phyloP scores from a whole-genome alignment of 1,139 yeast genomes.

The Geotrichum reessii region DNA sequence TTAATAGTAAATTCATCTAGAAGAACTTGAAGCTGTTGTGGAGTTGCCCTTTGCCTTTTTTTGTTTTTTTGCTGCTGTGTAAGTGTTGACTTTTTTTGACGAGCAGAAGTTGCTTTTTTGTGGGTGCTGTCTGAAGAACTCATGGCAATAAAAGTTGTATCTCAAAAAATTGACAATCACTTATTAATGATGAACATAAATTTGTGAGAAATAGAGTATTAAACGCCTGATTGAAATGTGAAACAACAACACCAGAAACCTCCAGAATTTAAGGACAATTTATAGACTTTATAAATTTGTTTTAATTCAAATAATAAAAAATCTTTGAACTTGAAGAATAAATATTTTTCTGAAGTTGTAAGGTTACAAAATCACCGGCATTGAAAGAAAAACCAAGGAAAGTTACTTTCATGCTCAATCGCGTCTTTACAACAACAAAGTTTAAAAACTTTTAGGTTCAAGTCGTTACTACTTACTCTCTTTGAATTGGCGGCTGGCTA shows the following conservation, averaged over 20 bases:
- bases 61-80: slow-evolving; percentile 41
- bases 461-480: not conserved
- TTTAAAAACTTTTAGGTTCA: not conserved
- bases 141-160: slow-evolving; percentile 3
- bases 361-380: not conserved
- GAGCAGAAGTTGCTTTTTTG: slow-evolving; percentile 4
- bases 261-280: not conserved
- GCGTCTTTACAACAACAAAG: not conserved
- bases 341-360: not conserved
- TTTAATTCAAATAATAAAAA: not conserved
- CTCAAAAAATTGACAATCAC: not conserved
- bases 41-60: slow-evolving; percentile 57
- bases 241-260: not conserved
- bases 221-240: not conserved
- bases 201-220: not conserved
- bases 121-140: not conserved
- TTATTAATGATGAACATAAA: not conserved
- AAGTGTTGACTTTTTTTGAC: slow-evolving; percentile 29
- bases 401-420: not conserved
- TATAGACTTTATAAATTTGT: not conserved
- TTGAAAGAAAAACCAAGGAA: not conserved
- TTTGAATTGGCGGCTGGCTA: not conserved
- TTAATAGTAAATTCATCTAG: slow-evolving; percentile 65
- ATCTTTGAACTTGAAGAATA: not conserved
- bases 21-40: slow-evolving; percentile 68